A percentile compares a stretch with the other conserved stretches of the same genome.
Evolutionary conservation across 164 flowering plant species (phyloP).

Genomic region (Stephania cephalantha): DNA sequence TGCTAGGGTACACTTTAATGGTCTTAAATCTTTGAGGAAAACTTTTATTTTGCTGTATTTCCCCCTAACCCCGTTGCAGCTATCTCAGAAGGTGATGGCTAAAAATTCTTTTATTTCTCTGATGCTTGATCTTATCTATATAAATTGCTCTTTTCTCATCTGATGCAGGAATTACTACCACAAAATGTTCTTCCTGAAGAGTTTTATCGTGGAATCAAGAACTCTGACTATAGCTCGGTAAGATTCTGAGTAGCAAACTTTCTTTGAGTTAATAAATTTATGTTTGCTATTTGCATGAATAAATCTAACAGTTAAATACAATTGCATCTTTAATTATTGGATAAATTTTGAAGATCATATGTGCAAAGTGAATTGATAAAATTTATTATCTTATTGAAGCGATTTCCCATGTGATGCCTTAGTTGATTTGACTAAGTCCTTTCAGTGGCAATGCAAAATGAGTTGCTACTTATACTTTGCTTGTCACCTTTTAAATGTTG

Average conservation of each 20-base stretch:
- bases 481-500: too few relatives aligned
- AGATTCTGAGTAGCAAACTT: slow-evolving; percentile 17
- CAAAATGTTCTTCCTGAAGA: slow-evolving; percentile 62
- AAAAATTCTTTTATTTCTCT: neutral
- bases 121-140: neutral
- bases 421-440: too few relatives aligned
- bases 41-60: neutral
- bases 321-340: too few relatives aligned
- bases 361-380: too few relatives aligned
- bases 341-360: too few relatives aligned
- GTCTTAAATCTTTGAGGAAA: neutral
- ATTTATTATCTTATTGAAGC: too few relatives aligned
- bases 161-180: slow-evolving; percentile 70
- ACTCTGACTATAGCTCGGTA: slow-evolving; percentile 86
- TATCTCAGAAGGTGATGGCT: neutral
- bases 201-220: slow-evolving; percentile 52
- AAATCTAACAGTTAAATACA: too few relatives aligned
- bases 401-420: too few relatives aligned
- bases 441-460: too few relatives aligned
- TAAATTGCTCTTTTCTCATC: neutral
- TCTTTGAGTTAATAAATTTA: neutral
- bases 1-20: neutral
- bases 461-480: too few relatives aligned
- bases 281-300: neutral
- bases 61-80: neutral